Evolutionary conservation across 1,139 yeast species (phyloP).

Genomic region (Hemisphaericaspora lyxosophila): DNA sequence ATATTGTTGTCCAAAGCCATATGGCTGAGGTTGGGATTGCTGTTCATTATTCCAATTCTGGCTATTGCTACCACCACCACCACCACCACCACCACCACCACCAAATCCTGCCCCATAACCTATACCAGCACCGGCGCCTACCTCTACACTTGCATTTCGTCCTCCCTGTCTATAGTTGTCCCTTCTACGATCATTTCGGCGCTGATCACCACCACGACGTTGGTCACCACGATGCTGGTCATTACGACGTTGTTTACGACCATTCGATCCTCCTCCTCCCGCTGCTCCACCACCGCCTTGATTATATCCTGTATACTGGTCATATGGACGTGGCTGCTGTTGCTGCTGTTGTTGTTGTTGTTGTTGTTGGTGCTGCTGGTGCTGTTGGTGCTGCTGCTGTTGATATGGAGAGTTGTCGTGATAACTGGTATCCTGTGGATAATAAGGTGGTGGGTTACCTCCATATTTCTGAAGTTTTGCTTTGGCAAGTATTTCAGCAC

Average conservation of each 20-base stretch:
- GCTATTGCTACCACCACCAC: constrained; percentile 5
- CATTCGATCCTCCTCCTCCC: constrained; percentile 7
- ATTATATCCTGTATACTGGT: constrained; percentile 3
- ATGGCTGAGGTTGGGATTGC: constrained; percentile 12
- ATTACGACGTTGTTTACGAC: constrained; percentile 8
- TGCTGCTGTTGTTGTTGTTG: background rate
- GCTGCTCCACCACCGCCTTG: constrained; percentile 1
- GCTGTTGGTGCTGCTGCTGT: background rate
- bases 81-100: background rate
- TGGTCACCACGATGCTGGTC: no score
- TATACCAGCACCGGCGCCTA: constrained; percentile 9
- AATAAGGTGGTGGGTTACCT: constrained; percentile 24
- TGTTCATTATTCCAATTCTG: constrained; percentile 4
- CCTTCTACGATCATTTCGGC: constrained; percentile 10
- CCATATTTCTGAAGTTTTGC: constrained; percentile 31
- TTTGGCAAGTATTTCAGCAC: constrained; percentile 48
- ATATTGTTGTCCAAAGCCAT: constrained; percentile 6
- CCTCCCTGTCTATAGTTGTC: constrained; percentile 10
- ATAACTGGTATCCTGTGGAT: constrained; percentile 18
- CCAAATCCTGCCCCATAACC: constrained; percentile 7
- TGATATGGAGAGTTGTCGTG: constrained; percentile 12
- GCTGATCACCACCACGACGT: constrained; percentile 10
- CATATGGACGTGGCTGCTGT: background rate
- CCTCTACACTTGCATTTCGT: constrained; percentile 9
- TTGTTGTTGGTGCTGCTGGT: background rate